Base-by-base conservation (phyloP, 2,329 filamentous ascomycete species). In the Leptographium lundbergii region DNA sequence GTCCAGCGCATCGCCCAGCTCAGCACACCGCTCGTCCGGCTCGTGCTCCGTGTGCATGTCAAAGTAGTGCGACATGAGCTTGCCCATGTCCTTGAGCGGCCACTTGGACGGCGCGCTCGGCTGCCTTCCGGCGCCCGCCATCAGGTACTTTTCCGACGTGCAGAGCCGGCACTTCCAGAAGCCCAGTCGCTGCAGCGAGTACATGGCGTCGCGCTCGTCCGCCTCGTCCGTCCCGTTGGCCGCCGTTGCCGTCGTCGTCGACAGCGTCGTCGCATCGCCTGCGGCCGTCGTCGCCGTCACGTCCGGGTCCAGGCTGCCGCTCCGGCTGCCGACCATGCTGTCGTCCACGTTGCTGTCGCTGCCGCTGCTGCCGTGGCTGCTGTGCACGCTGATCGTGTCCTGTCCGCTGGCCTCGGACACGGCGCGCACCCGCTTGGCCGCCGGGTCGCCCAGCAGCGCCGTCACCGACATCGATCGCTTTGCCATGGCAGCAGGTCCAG, bases 91-190 rank as follows among this genome's bases (percentile, higher is more conserved):
- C 63, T 73, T 73, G 14, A 77, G 68, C 3, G 75, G 73, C 75
- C 75, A 77, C 62, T 75, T 76, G 64, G 72, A 74, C 34, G 75
- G 74, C 54, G 70, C 72, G 56, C 70, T 73, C 25, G 75, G 75
- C 57, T 73, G 70, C 56, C 74, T 70, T 48, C 70, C 72, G 6
- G 66, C 63, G 2, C 72, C 72, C 0, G 74, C 72, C n/a, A 70
- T 66, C 19, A 73, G 64, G 62, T 73, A 77, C 63, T 76, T 77
- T 42, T 70, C 66, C 1, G 74, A 70, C 3, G 67, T 69, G 65
- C 75, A 77, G 1, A 77, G 69, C 0, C 71, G 73, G 62, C 75
- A 77, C 61, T 73, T 73, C 75, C 75, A 77, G 64, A 71, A 73
- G 22, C 75, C 75, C n/a, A 76, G 67, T 2, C 75, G 74, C 63